These are phyloP conservation scores for Noccaea bulbosa DNA, from an alignment of 345 rosid genomes.

Conservation along the genomic window DNA sequence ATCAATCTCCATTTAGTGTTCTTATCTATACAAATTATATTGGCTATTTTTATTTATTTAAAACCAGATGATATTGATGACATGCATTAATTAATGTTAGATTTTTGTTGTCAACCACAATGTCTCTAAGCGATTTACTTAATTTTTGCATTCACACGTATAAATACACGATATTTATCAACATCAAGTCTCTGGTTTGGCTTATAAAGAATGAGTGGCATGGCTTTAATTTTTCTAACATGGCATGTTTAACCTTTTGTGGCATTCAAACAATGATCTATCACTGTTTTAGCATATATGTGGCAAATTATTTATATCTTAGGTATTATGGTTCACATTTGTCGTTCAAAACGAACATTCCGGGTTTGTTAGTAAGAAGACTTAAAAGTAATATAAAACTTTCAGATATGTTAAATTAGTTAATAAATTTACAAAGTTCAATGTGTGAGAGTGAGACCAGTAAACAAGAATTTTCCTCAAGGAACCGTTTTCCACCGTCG, in stretches of 20 bases:
- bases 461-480: neutral
- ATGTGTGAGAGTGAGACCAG: neutral
- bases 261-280: constrained; percentile 10
- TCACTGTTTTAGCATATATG: constrained; percentile 11
- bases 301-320: neutral
- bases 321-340: constrained; percentile 2
- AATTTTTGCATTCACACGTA: constrained; percentile 18
- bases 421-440: no score
- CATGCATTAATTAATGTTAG: neutral
- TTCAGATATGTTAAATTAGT: no score
- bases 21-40: neutral
- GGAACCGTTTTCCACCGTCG: neutral
- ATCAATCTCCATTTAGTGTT: neutral
- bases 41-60: neutral
- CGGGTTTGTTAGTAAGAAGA: neutral
- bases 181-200: constrained; percentile 29
- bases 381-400: no score
- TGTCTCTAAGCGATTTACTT: neutral
- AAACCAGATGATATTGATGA: neutral
- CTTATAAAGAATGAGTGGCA: constrained; percentile 22
- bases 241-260: constrained; percentile 31
- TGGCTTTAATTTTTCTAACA: constrained; percentile 4
- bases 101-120: neutral
- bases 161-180: constrained; percentile 22
- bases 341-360: neutral